These are phyloP conservation scores for Podaxis pistillaris DNA, from an alignment of 768 basidiomycete species.

Conservation along the genomic window DNA sequence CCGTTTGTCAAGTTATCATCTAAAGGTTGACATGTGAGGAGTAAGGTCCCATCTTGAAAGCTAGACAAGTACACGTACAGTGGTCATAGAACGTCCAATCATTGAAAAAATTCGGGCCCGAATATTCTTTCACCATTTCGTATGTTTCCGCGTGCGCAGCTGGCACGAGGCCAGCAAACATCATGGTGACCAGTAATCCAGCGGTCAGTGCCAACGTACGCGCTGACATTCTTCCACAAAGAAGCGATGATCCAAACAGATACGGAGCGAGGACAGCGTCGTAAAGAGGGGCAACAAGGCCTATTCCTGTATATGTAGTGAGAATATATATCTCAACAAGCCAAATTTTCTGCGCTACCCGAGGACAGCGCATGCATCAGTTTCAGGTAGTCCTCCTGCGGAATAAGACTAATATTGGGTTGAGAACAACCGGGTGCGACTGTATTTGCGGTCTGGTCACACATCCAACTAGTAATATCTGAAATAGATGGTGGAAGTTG, in stretches of 20 bases:
- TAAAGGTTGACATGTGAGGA: slow-evolving; percentile 21
- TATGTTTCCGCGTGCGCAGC: slow-evolving; percentile 32
- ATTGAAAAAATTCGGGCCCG: slow-evolving; percentile 63
- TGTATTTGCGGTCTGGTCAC: too few relatives aligned
- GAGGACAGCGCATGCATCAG: too few relatives aligned
- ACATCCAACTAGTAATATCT: too few relatives aligned
- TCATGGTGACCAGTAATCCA: not conserved
- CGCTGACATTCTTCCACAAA: not conserved
- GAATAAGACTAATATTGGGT: too few relatives aligned
- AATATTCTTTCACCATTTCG: slow-evolving; percentile 52
- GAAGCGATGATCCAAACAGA: not conserved
- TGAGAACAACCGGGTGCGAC: too few relatives aligned
- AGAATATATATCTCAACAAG: too few relatives aligned
- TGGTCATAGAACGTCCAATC: slow-evolving; percentile 64
- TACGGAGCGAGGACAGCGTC: not conserved
- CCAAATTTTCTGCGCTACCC: too few relatives aligned
- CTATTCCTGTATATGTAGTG: too few relatives aligned
- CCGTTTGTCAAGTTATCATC: slow-evolving; percentile 73
- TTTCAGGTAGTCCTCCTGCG: too few relatives aligned
- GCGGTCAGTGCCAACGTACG: not conserved
- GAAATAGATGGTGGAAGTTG: too few relatives aligned
- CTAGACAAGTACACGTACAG: slow-evolving; percentile 35
- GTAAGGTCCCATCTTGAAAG: not conserved
- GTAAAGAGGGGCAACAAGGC: too few relatives aligned
- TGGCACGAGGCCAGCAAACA: not conserved